Percentiles rank a stretch among this genome's conserved stretches.
Conservation (phyloP, 257 asterid genomes). For the Solanum boliviense region DNA sequence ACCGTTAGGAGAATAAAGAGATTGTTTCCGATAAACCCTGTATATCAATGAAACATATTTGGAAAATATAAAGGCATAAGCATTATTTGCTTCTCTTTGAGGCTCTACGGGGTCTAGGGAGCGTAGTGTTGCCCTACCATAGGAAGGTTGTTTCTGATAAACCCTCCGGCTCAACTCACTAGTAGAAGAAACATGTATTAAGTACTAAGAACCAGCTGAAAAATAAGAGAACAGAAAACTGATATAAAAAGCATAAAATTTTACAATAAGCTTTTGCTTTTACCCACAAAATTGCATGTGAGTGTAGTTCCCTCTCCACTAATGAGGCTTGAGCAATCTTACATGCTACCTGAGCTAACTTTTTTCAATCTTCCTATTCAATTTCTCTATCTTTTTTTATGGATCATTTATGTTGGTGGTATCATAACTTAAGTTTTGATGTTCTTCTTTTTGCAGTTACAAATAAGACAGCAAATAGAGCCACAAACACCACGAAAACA, state of each 20-base stretch:
- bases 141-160: background rate
- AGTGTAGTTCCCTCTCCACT: background rate
- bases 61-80: background rate
- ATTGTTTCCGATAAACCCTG: background rate
- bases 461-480: slow-evolving; percentile 30
- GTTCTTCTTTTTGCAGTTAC: slow-evolving; percentile 59
- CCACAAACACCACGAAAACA: slow-evolving; percentile 22
- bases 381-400: background rate
- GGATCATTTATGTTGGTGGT: background rate
- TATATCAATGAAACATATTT: background rate
- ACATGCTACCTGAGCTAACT: background rate
- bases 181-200: background rate
- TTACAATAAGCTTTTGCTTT: background rate
- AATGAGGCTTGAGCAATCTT: background rate
- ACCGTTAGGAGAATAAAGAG: background rate
- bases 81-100: background rate
- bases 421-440: slow-evolving; percentile 50
- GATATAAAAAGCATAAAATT: background rate
- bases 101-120: background rate
- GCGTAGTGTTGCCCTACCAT: background rate
- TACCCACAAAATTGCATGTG: background rate
- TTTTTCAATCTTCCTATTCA: background rate
- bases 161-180: background rate
- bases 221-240: background rate
- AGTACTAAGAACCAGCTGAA: background rate